These are phyloP conservation scores for Trichomonascaceae sp. DNA, from an alignment of 1,139 yeast genomes.

Conservation along the genomic window DNA sequence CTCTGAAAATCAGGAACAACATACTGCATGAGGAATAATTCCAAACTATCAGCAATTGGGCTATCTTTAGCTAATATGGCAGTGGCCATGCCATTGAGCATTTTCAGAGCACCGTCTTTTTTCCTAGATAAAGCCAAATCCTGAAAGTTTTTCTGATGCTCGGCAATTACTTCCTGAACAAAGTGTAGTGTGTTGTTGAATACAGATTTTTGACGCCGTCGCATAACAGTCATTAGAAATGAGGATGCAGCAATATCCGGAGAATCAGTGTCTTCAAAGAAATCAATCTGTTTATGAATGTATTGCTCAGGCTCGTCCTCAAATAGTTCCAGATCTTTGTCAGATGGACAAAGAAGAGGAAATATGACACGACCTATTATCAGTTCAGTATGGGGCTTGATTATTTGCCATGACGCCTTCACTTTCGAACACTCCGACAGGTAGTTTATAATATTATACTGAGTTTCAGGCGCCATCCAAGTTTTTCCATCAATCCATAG, in stretches of 20 bases:
- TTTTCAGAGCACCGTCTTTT: slow-evolving; percentile 74
- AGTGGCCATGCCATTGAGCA: slow-evolving; percentile 67
- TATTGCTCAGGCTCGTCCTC: slow-evolving; percentile 91
- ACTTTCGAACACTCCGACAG: slow-evolving; percentile 65
- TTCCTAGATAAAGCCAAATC: slow-evolving; percentile 60
- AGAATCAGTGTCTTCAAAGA: slow-evolving; percentile 64
- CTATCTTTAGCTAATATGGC: slow-evolving; percentile 50
- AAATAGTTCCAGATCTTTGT: slow-evolving; percentile 64
- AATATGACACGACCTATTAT: slow-evolving; percentile 68
- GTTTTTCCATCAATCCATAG: slow-evolving; percentile 59
- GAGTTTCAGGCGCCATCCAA: slow-evolving; percentile 65
- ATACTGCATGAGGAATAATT: slow-evolving; percentile 53
- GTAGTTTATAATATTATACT: slow-evolving; percentile 64
- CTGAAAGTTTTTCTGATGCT: slow-evolving; percentile 36
- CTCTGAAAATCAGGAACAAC: slow-evolving; percentile 71
- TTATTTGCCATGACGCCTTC: slow-evolving; percentile 61
- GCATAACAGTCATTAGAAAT: slow-evolving; percentile 64
- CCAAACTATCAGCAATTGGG: slow-evolving; percentile 63
- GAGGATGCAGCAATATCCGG: slow-evolving; percentile 80
- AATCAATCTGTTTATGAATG: slow-evolving; percentile 70
- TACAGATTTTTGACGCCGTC: slow-evolving; percentile 53
- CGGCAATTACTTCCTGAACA: slow-evolving; percentile 49
- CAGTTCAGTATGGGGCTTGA: slow-evolving; percentile 64
- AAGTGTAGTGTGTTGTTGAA: slow-evolving; percentile 62
- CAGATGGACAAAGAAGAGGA: slow-evolving; percentile 71